Percentiles rank a stretch among this genome's conserved stretches.
Conservation (phyloP, 1,284 basidiomycete genomes). For the Leccinum subspadiceum region DNA sequence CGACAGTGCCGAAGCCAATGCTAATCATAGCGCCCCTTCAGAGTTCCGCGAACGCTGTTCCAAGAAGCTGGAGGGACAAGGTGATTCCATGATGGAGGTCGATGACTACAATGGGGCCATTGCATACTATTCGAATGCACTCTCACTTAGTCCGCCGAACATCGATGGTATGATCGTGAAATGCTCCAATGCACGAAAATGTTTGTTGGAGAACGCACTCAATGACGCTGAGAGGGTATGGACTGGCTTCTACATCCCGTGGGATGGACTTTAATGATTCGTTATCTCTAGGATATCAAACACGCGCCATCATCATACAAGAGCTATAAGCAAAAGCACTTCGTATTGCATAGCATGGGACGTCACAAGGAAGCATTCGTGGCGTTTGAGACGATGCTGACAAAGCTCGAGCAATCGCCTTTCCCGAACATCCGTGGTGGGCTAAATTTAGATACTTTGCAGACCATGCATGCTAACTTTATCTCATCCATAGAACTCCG, state of each 20-base stretch:
- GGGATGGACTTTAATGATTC: neutral
- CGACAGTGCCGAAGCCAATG: neutral
- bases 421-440: neutral
- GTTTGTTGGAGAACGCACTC: neutral
- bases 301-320: neutral
- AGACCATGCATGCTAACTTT: neutral
- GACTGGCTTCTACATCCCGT: neutral
- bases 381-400: slow-evolving; percentile 1
- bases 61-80: neutral
- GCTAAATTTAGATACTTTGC: neutral
- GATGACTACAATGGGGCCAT: neutral
- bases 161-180: neutral
- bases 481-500: neutral
- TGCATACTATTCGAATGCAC: neutral
- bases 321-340: neutral
- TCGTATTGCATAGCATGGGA: neutral
- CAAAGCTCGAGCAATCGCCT: neutral
- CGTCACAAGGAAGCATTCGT: slow-evolving; percentile 1
- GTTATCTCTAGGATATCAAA: neutral
- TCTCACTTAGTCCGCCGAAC: neutral
- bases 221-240: neutral
- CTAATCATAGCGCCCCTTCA: neutral
- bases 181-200: neutral
- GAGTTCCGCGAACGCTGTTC: slow-evolving; percentile 1
- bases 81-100: neutral